Evolutionary conservation across 192 early-diverging fungal species (phyloP).

Genomic region (Coemansia asiatica): DNA sequence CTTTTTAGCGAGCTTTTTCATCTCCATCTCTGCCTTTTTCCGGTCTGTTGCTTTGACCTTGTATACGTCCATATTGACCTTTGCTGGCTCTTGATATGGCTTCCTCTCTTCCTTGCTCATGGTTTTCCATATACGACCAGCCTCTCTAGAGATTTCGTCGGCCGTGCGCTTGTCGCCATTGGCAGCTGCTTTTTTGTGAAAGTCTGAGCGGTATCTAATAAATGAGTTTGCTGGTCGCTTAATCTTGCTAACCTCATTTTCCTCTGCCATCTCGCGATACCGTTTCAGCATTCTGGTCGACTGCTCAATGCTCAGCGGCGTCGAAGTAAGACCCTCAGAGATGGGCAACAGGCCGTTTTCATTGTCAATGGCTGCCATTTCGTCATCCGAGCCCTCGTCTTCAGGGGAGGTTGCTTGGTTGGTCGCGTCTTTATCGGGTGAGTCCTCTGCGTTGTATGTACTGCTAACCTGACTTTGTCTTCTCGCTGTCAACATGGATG

Average conservation of each 20-base stretch:
- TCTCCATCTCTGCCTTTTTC: slow-evolving; percentile 1
- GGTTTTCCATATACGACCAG: background rate
- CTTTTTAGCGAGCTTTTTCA: slow-evolving; percentile 2
- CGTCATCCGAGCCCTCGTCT: background rate
- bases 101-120: background rate
- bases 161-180: slow-evolving; percentile 3
- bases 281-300: slow-evolving; percentile 4
- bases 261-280: background rate
- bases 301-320: background rate
- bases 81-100: background rate
- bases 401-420: background rate
- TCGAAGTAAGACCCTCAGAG: background rate
- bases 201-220: background rate
- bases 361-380: background rate
- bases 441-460: background rate
- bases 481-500: background rate
- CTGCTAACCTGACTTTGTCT: background rate
- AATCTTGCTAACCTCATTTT: background rate
- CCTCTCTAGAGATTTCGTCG: slow-evolving; percentile 1
- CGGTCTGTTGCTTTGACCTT: background rate
- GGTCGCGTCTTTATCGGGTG: background rate
- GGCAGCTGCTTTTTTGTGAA: slow-evolving; percentile 2
- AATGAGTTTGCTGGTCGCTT: slow-evolving; percentile 3
- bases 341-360: background rate
- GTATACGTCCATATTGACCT: slow-evolving; percentile 2